A percentile compares a stretch with the other conserved stretches of the same genome.
Evolutionary conservation across 331 rosid species (phyloP).

Genomic region (Rosa hybrid): DNA sequence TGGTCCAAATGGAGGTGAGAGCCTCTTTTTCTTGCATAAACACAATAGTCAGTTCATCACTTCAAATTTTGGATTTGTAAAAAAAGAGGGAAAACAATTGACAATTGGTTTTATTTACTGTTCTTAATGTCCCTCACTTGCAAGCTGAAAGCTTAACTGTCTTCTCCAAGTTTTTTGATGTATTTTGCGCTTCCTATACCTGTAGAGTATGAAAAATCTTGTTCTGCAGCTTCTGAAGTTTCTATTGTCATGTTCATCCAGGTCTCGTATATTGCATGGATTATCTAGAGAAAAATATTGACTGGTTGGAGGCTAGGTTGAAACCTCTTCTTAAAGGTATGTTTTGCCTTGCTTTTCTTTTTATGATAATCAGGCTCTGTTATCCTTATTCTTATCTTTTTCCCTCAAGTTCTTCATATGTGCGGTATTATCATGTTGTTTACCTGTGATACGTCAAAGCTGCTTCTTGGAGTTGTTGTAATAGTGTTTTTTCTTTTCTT

Average conservation of each 20-base stretch:
- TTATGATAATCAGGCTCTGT: background rate
- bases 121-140: background rate
- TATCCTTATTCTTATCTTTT: background rate
- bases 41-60: background rate
- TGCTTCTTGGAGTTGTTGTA: background rate
- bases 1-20: slow-evolving; percentile 92
- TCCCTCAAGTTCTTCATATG: background rate
- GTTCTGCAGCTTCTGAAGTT: slow-evolving; percentile 27
- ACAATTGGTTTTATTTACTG: background rate
- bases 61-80: background rate
- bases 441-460: background rate
- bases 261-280: slow-evolving; percentile 97
- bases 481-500: background rate
- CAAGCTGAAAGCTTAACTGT: background rate
- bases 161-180: background rate
- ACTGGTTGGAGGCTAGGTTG: slow-evolving; percentile 81
- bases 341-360: slow-evolving; percentile 16
- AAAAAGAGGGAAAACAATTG: background rate
- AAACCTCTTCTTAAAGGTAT: slow-evolving; percentile 80
- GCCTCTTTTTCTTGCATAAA: background rate
- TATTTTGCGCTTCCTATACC: background rate
- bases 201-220: slow-evolving; percentile 8
- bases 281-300: slow-evolving; percentile 86
- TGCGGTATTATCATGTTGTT: background rate
- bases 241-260: slow-evolving; percentile 34